Percentiles rank a stretch among this genome's conserved stretches.
Evolutionary conservation across 306 rosid genomes (phyloP).

Genomic region (Amphicarpaea edgeworthii): DNA sequence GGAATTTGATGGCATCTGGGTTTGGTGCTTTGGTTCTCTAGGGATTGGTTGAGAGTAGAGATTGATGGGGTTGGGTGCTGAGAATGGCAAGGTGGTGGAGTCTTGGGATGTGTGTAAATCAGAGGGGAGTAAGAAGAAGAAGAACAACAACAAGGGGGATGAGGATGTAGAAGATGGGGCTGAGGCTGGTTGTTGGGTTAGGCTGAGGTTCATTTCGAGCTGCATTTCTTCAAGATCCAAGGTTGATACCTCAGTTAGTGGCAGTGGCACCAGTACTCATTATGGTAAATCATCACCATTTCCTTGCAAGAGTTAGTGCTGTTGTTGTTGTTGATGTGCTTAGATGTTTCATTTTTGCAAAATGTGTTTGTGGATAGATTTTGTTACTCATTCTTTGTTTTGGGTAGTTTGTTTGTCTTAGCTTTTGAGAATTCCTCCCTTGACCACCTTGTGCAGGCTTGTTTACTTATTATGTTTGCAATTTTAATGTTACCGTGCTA

Average conservation of each 20-base stretch:
- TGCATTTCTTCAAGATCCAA: slow-evolving; percentile 99
- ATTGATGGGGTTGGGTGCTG: slow-evolving; percentile 84
- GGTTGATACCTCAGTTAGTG: slow-evolving; percentile 90
- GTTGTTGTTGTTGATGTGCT: slow-evolving; percentile 20
- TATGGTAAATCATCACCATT: slow-evolving; percentile 65
- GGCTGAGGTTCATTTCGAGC: slow-evolving; percentile 79
- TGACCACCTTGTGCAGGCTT: slow-evolving; percentile 29
- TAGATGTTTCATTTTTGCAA: slow-evolving; percentile 20
- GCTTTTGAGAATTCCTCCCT: slow-evolving; percentile 1
- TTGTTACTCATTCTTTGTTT: slow-evolving; percentile 6
- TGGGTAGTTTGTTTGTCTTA: slow-evolving; percentile 24
- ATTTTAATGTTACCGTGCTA: slow-evolving; percentile 26
- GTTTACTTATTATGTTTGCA: slow-evolving; percentile 7
- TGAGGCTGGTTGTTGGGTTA: slow-evolving; percentile 84
- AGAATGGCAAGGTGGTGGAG: slow-evolving; percentile 81
- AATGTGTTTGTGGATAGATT: slow-evolving; percentile 12
- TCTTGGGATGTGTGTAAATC: slow-evolving; percentile 77
- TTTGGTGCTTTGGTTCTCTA: slow-evolving; percentile 51
- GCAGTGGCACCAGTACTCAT: slow-evolving; percentile 84
- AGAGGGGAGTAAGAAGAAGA: slow-evolving; percentile 67
- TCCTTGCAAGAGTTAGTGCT: slow-evolving; percentile 22
- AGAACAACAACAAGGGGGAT: slow-evolving; percentile 53
- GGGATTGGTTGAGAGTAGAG: slow-evolving; percentile 47
- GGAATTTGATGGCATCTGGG: slow-evolving; percentile 58
- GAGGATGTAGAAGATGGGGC: slow-evolving; percentile 54